Evolutionary conservation across 345 rosid species (phyloP).

Genomic region (Aquilaria sinensis): DNA sequence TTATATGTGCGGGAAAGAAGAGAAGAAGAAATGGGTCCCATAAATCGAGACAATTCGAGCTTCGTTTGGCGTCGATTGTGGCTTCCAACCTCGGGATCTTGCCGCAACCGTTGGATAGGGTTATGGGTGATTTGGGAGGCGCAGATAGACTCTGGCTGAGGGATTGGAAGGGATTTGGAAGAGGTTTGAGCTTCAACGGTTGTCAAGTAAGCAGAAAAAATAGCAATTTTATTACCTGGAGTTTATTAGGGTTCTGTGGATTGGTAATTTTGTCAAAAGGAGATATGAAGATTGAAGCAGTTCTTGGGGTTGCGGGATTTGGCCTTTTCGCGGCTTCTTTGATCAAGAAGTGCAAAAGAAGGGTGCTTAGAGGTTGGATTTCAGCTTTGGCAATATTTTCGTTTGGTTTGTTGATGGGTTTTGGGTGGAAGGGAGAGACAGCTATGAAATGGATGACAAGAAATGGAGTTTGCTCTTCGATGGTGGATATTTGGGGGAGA

Average conservation of each 20-base stretch:
- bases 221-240: conserved; percentile 17
- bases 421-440: conserved; percentile 21
- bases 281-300: conserved; percentile 20
- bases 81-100: conserved; percentile 35
- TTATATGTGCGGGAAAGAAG: conserved; percentile 29
- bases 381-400: conserved; percentile 20
- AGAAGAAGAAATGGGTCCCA: conserved; percentile 28
- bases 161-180: conserved; percentile 29
- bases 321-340: conserved; percentile 17
- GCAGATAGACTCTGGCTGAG: conserved; percentile 27
- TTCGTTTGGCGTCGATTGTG: conserved; percentile 26
- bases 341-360: conserved; percentile 11
- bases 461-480: conserved; percentile 20
- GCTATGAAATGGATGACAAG: conserved; percentile 22
- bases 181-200: conserved; percentile 25
- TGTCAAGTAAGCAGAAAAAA: conserved; percentile 26
- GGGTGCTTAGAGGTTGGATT: conserved; percentile 25
- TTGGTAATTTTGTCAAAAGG: conserved; percentile 23
- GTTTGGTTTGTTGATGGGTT: conserved; percentile 25
- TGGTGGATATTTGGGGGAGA: conserved; percentile 16
- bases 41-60: conserved; percentile 16
- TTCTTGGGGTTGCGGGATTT: conserved; percentile 24
- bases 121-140: conserved; percentile 23
- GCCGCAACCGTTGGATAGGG: conserved; percentile 36
- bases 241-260: conserved; percentile 18